Evolutionary conservation across 1,139 yeast species (phyloP), one percentile per base, ranked within the genome.

Genomic region (Citeromyces hawaiiensis): DNA sequence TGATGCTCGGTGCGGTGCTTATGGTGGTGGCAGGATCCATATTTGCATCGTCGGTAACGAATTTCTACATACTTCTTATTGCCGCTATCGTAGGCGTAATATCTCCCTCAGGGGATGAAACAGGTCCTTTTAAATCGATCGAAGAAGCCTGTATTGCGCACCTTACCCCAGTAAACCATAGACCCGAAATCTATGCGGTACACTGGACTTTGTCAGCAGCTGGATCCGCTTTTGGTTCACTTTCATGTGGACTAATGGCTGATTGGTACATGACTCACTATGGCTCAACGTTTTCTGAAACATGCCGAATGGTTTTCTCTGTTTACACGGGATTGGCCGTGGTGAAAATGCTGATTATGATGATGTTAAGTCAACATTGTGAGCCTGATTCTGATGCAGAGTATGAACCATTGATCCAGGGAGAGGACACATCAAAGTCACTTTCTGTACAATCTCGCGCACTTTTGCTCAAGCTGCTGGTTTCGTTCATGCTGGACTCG

Each of bases 61-160:
- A 73, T 48, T 83, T 65, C 53, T 56, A 61, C 49, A 44, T 79
- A 0, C 61, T 87, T 36, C 61, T 87, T 27, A 21, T 68, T 3
- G 94, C 94, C 3, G 78, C 83, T 1, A 63, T 69, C 4, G 44
- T 76, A 39, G 85, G 85, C 0, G 87, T 87, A 10, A 81, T 87
- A 4, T 83, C 95, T 1, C 94, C 96, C 1, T 76, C 88, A 32
- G 95, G 96, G 13, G 91, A 81, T 50, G 96, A 87, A 53, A 85
- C 91, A 0, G 96, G 96, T 0, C 96, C 96, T 0, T 87, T 87
- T 59, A 81, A 83, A 52, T 76, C 94, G 1, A 76, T 87, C 16
- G 96, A 87, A 54, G 96, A 87, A 54, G 82, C 94, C 0, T 71
- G 83, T 25, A 65, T 87, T 42, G 94, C 96, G 0, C 94, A 85